Percentiles rank a stretch among this genome's conserved stretches.
These are phyloP conservation scores for Boechera divaricarpa DNA, from an alignment of 345 rosid species.

Conservation along the genomic window DNA sequence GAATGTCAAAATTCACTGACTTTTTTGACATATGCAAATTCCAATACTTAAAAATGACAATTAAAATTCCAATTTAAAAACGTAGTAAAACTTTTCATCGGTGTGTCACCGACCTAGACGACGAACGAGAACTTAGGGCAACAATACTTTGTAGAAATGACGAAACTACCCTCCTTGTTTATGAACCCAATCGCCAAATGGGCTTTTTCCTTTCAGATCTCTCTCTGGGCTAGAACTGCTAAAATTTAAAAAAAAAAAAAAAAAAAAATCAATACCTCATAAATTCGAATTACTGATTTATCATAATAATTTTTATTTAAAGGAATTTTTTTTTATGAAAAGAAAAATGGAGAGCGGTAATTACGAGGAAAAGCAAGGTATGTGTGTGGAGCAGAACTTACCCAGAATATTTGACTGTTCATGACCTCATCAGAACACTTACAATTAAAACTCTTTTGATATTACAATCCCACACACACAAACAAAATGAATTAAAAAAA, in stretches of 20 bases:
- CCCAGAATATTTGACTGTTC: conserved; percentile 12
- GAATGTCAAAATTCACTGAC: not conserved
- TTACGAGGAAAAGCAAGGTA: too few species aligned
- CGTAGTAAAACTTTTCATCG: too few species aligned
- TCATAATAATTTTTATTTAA: too few species aligned
- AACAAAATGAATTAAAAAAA: too few species aligned
- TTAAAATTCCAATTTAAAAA: not conserved
- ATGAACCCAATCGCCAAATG: conserved; percentile 8
- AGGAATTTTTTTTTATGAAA: too few species aligned
- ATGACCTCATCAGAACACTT: not conserved
- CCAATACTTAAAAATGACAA: not conserved
- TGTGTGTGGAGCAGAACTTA: conserved; percentile 3
- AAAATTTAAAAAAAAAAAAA: too few species aligned
- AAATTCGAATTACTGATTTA: too few species aligned
- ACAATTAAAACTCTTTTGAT: not conserved
- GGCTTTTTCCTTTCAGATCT: not conserved
- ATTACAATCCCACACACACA: too few species aligned
- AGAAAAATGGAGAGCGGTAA: too few species aligned
- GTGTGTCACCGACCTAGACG: too few species aligned
- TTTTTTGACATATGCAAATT: not conserved
- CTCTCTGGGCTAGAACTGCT: not conserved
- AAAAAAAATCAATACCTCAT: not conserved
- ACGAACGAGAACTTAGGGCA: not conserved
- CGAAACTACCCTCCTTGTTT: conserved; percentile 12
- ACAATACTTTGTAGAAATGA: not conserved